Evolutionary conservation across 139 green algal species (phyloP).

Genomic region (Dunaliella primolecta): DNA sequence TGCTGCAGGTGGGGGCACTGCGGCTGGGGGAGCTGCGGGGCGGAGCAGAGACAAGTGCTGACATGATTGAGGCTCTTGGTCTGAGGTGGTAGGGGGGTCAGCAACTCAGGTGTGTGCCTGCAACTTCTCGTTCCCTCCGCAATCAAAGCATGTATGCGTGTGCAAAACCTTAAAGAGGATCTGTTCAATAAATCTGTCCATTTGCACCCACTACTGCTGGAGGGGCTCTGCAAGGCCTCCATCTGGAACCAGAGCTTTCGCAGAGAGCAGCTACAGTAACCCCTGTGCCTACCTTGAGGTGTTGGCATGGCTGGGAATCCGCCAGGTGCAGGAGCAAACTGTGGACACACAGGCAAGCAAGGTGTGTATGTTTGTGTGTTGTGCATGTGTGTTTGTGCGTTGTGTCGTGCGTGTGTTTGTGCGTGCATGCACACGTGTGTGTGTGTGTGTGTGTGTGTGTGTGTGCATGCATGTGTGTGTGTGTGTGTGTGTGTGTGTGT

Average conservation of each 20-base stretch:
- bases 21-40: conserved; percentile 34
- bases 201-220: too few species aligned
- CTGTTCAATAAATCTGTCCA: background rate
- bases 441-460: background rate
- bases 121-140: too few species aligned
- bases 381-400: background rate
- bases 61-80: too few species aligned
- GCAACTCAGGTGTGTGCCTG: too few species aligned
- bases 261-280: too few species aligned
- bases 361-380: background rate
- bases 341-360: background rate
- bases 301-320: background rate
- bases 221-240: too few species aligned
- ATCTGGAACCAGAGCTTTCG: too few species aligned
- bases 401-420: background rate
- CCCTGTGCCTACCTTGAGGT: background rate
- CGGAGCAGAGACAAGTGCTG: background rate
- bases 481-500: background rate
- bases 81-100: too few species aligned
- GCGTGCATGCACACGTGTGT: background rate
- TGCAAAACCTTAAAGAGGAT: background rate
- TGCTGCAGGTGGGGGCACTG: too few species aligned
- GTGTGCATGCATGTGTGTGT: background rate
- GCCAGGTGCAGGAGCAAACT: background rate
- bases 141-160: background rate